phyloP scores from a whole-genome alignment of 73 alveolate species.

The Paramecium octaurelia region DNA sequence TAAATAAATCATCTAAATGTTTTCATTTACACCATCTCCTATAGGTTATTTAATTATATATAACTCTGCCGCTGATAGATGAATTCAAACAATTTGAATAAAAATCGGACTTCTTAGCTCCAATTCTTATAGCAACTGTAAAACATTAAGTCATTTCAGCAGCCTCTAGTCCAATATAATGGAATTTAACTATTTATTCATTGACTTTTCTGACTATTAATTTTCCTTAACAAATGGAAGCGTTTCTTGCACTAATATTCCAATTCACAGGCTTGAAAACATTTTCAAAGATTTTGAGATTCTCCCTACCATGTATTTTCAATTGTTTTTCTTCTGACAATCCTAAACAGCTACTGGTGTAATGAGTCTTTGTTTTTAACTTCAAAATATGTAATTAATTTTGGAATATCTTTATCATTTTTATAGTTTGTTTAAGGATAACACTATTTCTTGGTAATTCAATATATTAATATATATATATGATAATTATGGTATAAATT shows the following conservation, averaged over 20 bases:
- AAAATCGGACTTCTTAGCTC: constrained; percentile 88
- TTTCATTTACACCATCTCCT: constrained; percentile 68
- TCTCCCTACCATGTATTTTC: constrained; percentile 79
- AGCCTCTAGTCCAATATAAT: constrained; percentile 95
- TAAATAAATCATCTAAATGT: neutral
- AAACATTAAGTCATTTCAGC: constrained; percentile 98
- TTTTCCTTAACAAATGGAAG: constrained; percentile 80
- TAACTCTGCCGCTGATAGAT: constrained; percentile 96
- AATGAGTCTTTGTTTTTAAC: too few relatives aligned
- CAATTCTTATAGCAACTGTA: constrained; percentile 95
- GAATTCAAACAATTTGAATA: constrained; percentile 95
- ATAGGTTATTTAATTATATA: neutral
- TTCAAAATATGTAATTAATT: too few relatives aligned
- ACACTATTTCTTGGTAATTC: too few relatives aligned
- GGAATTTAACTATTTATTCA: constrained; percentile 94
- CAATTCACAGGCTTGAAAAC: constrained; percentile 90
- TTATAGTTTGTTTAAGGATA: too few relatives aligned
- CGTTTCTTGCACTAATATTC: constrained; percentile 79
- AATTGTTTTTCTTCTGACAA: constrained; percentile 88
- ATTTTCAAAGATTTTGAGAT: constrained; percentile 85
- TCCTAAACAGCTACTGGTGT: constrained; percentile 85
- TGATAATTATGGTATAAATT: too few relatives aligned
- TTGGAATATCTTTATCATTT: too few relatives aligned
- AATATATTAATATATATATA: too few relatives aligned
- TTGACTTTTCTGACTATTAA: constrained; percentile 71